A percentile compares a stretch with the other conserved stretches of the same genome.
phyloP scores from a whole-genome alignment of 305 asterid species.

The Withania somnifera region DNA sequence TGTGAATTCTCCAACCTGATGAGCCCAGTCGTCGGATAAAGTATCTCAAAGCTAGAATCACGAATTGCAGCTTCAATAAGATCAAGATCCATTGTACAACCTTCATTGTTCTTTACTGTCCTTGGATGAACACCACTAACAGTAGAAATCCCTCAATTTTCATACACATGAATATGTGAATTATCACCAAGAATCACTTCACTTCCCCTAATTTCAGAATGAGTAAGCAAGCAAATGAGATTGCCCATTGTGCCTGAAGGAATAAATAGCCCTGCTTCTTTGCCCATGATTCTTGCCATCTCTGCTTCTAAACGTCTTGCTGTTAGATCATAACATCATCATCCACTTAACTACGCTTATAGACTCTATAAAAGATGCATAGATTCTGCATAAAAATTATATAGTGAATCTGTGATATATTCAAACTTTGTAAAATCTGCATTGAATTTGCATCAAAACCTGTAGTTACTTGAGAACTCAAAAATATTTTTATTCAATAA shows the following conservation, averaged over 20 bases:
- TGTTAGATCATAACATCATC: too few relatives aligned
- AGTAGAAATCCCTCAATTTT: constrained; percentile 94
- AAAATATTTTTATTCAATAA: too few relatives aligned
- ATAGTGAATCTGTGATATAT: too few relatives aligned
- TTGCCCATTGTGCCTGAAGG: constrained; percentile 98
- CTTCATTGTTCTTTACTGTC: constrained; percentile 71
- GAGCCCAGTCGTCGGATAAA: constrained; percentile 79
- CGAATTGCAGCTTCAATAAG: constrained; percentile 73
- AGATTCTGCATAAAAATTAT: too few relatives aligned
- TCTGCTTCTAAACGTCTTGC: constrained; percentile 61
- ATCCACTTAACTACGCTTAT: too few relatives aligned
- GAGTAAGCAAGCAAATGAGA: constrained; percentile 69
- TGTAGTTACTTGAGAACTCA: too few relatives aligned
- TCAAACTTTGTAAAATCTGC: too few relatives aligned
- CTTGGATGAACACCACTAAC: constrained; percentile 92
- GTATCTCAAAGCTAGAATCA: constrained; percentile 62
- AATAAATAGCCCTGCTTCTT: constrained; percentile 74
- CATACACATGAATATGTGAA: constrained; percentile 83
- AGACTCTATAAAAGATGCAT: too few relatives aligned
- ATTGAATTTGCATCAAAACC: too few relatives aligned
- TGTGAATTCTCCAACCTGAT: constrained; percentile 93
- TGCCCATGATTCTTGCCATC: constrained; percentile 66
- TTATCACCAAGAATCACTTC: constrained; percentile 80
- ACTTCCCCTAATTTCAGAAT: constrained; percentile 83
- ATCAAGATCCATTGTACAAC: constrained; percentile 80